Evolutionary conservation across 164 flowering plant species (phyloP), one percentile per base, ranked within the genome.

Genomic region (Vitis amurensis): DNA sequence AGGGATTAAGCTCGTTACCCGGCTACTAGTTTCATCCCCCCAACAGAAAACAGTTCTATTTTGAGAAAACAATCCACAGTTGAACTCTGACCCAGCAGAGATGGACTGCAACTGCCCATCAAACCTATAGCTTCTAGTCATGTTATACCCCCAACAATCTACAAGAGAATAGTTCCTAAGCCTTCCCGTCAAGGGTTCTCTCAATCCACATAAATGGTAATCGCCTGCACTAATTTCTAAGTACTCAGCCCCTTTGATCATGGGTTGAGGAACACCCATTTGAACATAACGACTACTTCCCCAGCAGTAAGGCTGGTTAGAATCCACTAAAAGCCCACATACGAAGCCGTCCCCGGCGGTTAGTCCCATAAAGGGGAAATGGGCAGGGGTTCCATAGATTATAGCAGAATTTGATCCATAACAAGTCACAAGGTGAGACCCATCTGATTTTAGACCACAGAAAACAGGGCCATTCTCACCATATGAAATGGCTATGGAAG

Each of bases 81-180:
- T 91, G 72, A 95, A 95, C 78, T 79, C 93, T 4, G 98, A 88
- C 50, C 99, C 98, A 53, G 98, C 93, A 2, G 99, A 85, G 44
- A 95, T 84, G 1, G 98, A 91, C 58, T 73, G 79, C 63, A 93
- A 75, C 73, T 78, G 82, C 30, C 90, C 91, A 66, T 78, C 78
- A 69, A 93, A 90, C 11, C 55, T 81, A 80, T 85, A 78, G 70
- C 76, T 88, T n/a, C 74, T 83, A 3, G 99, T 95, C 98, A 95
- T 95, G 80, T 95, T 95, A 68, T 93, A 95, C 0, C 99, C 99
- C 99, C 99, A 95, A 65, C 99, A 95, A 80, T 95, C 99, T 59
- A 95, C 92, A 53, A 81, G 68, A 17, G 94, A 85, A 60, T 27
- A 64, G 77, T 82, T 83, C 51, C 85, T 62, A 11, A 55, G 76